Conservation (phyloP, 805 yeast species). For the Yamadazyma paraphyllophila region DNA sequence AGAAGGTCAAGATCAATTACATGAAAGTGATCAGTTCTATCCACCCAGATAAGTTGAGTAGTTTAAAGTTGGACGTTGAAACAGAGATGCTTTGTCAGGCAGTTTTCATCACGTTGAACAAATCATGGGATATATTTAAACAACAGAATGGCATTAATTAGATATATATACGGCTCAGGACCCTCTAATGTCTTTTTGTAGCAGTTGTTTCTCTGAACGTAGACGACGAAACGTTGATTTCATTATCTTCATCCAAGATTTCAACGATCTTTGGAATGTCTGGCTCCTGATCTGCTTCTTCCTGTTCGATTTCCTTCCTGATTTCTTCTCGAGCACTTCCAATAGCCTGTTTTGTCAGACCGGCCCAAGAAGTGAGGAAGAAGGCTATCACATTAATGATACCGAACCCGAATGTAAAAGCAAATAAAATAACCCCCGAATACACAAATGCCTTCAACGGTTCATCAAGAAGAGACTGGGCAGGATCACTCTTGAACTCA, state of each 20-base stretch:
- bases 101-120: slow-evolving; percentile 78
- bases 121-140: slow-evolving; percentile 87
- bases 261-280: slow-evolving; percentile 14
- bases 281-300: neutral
- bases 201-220: slow-evolving; percentile 1
- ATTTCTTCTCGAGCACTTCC: slow-evolving; percentile 7
- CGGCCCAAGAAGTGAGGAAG: slow-evolving; percentile 18
- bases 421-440: slow-evolving; percentile 39
- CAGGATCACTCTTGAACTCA: slow-evolving; percentile 46
- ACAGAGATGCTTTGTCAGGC: slow-evolving; percentile 81
- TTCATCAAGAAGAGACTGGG: slow-evolving; percentile 39
- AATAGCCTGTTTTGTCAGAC: slow-evolving; percentile 8
- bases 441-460: slow-evolving; percentile 53
- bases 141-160: slow-evolving; percentile 40
- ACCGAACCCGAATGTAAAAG: slow-evolving; percentile 44
- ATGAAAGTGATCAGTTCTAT: slow-evolving; percentile 77
- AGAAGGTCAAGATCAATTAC: slow-evolving; percentile 81
- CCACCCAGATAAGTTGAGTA: slow-evolving; percentile 76
- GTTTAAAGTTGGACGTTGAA: slow-evolving; percentile 53
- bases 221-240: neutral
- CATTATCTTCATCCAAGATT: slow-evolving; percentile 8
- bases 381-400: slow-evolving; percentile 36
- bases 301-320: neutral
- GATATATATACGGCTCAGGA: neutral
- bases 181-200: slow-evolving; percentile 2